These are phyloP conservation scores for Leishmania aethiopica DNA, from an alignment of 208 protist species.

Conservation along the genomic window DNA sequence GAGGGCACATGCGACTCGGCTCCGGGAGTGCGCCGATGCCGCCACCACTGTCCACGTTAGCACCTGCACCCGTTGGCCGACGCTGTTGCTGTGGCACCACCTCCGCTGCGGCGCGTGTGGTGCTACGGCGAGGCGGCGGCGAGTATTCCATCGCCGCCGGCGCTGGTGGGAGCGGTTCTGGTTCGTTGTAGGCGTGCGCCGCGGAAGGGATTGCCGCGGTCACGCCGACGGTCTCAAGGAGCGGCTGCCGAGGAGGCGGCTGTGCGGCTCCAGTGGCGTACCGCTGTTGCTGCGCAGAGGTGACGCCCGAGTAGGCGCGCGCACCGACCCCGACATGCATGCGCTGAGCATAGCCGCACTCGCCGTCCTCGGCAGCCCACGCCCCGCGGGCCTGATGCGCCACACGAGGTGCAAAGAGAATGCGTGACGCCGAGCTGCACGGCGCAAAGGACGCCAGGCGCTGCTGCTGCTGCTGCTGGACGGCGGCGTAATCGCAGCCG, in stretches of 20 bases:
- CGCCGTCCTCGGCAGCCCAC: not conserved
- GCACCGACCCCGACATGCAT: not conserved
- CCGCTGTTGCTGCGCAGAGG: constrained; percentile 1
- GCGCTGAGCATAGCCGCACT: too few species aligned
- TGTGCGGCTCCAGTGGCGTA: not conserved
- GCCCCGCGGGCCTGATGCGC: not conserved
- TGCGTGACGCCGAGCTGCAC: constrained; percentile 6
- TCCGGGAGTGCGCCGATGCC: constrained; percentile 19
- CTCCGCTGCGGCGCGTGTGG: constrained; percentile 12
- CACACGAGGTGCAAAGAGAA: not conserved
- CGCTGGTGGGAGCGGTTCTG: constrained; percentile 16
- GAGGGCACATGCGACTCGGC: constrained; percentile 32
- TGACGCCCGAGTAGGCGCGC: not conserved
- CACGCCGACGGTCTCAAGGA: not conserved
- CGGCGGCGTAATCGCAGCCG: not conserved
- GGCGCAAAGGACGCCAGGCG: not conserved
- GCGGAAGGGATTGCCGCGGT: not conserved
- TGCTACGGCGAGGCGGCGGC: constrained; percentile 21
- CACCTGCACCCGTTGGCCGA: not conserved
- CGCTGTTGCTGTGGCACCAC: constrained; percentile 2
- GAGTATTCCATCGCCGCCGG: constrained; percentile 11
- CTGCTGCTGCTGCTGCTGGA: not conserved
- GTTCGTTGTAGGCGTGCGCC: constrained; percentile 29
- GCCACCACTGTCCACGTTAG: not conserved
- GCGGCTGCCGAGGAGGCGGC: not conserved